Base-by-base conservation (phyloP, 768 basidiomycete species). In the Roridomyces roridus region DNA sequence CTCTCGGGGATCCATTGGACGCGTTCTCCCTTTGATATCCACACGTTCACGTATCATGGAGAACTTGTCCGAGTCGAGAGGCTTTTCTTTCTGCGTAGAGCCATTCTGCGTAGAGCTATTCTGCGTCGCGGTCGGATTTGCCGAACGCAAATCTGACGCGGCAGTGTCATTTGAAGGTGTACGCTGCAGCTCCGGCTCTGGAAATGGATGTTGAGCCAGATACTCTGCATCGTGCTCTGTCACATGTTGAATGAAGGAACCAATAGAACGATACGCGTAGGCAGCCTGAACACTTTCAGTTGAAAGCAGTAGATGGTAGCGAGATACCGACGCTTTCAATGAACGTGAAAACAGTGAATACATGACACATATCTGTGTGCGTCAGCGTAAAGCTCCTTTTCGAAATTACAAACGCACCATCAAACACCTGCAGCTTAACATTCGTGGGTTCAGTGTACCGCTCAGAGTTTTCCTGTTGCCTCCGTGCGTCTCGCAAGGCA, bases 381-480 rank as follows among this genome's bases (percentile, higher is more conserved):
- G 41, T 51, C 4, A 44, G 36, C n/a, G 46, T n/a, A 23, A 23
- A 29, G 18, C n/a, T n/a, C n/a, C n/a, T n/a, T n/a, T n/a, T n/a
- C n/a, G n/a, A n/a, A n/a, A n/a, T n/a, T n/a, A n/a, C n/a, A n/a
- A 28, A 21, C 76, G 28, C 59, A 86, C 86, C 89, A 65, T 92
- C 90, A 64, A 82, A 90, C 0, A 89, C 81, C 68, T 91, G 90
- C 0, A 91, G 75, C 70, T 91, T 89, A 44, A 91, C 89, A 68
- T 82, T 82, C 0, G 85, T 86, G 0, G 85, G 83, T 10, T 63
- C 75, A 15, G 74, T 80, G 66, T 78, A 86, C 48, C 75, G 80
- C 43, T 78, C 70, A 1, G 68, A 75, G 54, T 86, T 85, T 51
- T 81, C 80, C 57, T 72, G 71, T 69, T 85, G 85, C n/a, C 85